Base-by-base conservation (phyloP, 2,329 filamentous ascomycete genomes). In the Colletotrichum sp. region DNA sequence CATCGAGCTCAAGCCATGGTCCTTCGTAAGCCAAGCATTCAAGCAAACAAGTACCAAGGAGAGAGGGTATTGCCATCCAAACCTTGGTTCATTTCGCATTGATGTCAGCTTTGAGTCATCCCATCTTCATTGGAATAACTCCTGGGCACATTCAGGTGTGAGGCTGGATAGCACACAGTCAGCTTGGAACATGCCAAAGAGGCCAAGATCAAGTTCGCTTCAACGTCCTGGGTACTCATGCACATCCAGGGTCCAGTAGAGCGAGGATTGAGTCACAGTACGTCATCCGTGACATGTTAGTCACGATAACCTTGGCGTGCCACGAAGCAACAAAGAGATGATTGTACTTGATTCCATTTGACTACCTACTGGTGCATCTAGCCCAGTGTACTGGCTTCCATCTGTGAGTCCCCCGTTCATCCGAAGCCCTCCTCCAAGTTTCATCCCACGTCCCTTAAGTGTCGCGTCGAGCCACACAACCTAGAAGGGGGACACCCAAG, bases 391-490 rank as follows among this genome's bases (percentile, higher is more conserved):
- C 21, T 24, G 21, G 57, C 27, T 31, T 36, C 38, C 18, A 24
- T 24, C 27, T 36, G 7, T 11, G 36, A 47, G 59, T 38, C 33
- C 36, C 27, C 54, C 34, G n/a, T 34, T 38, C 58, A 31, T 36
- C 59, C 34, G n/a, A 61, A 18, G 33, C 33, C 36, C 8, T 24
- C n/a, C 36, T 34, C 34, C 59, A 43, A 38, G 58, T 43, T 21
- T 36, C 59, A 62, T 38, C 65, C 65, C 43, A 57, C 70, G 36
- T 66, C 57, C 43, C 65, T 69, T 57, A 34, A 69, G 67, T 21
- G 34, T 62, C 55, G 61, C 68, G 7, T 73, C 68, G 31, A 73
- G 68, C 71, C 29, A 36, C 62, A 4, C 61, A 70, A 8, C 59
- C 70, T 34, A 15, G 27, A 55, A 51, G 70, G 67, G 54, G 47